Evolutionary conservation across 495 filamentous ascomycete genomes (phyloP).

Genomic region (Letharia lupina): DNA sequence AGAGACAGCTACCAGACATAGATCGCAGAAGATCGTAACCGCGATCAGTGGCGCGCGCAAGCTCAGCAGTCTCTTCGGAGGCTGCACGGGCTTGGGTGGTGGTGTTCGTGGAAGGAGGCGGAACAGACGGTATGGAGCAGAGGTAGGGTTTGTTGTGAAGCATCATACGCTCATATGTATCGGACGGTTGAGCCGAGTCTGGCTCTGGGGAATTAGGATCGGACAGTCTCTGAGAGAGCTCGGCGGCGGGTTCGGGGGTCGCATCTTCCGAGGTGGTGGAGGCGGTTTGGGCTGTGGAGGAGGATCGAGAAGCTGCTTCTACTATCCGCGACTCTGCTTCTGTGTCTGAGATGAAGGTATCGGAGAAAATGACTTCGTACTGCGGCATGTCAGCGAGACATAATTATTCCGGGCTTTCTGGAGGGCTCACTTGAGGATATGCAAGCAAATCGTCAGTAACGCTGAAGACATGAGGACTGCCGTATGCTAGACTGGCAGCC

Average conservation of each 20-base stretch:
- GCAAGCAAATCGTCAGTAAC: conserved; percentile 88
- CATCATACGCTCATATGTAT: conserved; percentile 66
- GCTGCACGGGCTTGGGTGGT: conserved; percentile 49
- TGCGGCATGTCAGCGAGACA: conserved; percentile 28
- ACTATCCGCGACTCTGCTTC: conserved; percentile 55
- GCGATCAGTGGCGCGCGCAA: conserved; percentile 70
- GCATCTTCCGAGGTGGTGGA: conserved; percentile 28
- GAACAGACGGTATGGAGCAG: conserved; percentile 73
- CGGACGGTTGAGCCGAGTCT: conserved; percentile 22
- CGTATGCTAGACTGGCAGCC: conserved; percentile 36
- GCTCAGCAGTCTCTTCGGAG: conserved; percentile 74
- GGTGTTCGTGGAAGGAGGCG: conserved; percentile 44
- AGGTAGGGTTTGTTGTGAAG: conserved; percentile 64
- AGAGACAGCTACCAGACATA: conserved; percentile 81
- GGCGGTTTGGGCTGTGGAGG: conserved; percentile 33
- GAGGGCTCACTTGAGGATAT: conserved; percentile 65
- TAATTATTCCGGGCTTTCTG: neutral
- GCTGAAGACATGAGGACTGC: conserved; percentile 56
- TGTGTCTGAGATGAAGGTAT: conserved; percentile 61
- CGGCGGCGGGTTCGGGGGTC: conserved; percentile 19
- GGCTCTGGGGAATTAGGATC: conserved; percentile 18
- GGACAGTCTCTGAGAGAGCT: conserved; percentile 17
- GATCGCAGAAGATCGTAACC: conserved; percentile 86
- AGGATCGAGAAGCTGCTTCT: conserved; percentile 17
- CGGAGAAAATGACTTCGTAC: conserved; percentile 76